These are phyloP conservation scores for Pisolithus orientalis DNA, from an alignment of 768 basidiomycete species.

Conservation along the genomic window DNA sequence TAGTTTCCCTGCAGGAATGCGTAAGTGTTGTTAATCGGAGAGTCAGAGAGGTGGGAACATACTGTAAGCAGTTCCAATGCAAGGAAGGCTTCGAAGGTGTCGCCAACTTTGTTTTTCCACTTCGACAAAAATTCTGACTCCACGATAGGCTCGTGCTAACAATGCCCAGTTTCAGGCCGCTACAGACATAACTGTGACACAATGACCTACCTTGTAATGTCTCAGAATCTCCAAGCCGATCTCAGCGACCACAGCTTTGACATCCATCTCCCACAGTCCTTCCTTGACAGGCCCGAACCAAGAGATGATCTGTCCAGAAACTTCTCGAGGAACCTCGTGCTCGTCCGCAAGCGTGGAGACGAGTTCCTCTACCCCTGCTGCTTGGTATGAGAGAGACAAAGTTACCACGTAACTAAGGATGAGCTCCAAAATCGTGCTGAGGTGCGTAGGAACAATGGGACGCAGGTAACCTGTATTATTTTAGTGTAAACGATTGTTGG, in stretches of 20 bases:
- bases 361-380: slow-evolving; percentile 55
- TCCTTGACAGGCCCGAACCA: slow-evolving; percentile 72
- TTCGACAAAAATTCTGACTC: slow-evolving; percentile 50
- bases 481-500: slow-evolving; percentile 1
- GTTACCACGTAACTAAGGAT: slow-evolving; percentile 72
- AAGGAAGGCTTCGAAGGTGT: slow-evolving; percentile 62
- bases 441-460: slow-evolving; percentile 61
- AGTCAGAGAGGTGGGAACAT: slow-evolving; percentile 5
- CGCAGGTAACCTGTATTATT: slow-evolving; percentile 55
- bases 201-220: slow-evolving; percentile 42
- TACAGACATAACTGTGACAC: background rate
- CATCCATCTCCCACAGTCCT: slow-evolving; percentile 63
- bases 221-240: slow-evolving; percentile 73
- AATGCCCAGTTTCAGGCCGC: background rate
- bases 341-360: slow-evolving; percentile 58
- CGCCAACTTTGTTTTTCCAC: slow-evolving; percentile 76
- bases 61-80: slow-evolving; percentile 67
- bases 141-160: slow-evolving; percentile 53
- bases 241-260: slow-evolving; percentile 56
- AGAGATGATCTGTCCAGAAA: slow-evolving; percentile 63
- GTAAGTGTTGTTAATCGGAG: background rate
- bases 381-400: slow-evolving; percentile 43
- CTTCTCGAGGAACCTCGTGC: slow-evolving; percentile 57
- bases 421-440: slow-evolving; percentile 65
- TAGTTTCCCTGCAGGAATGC: slow-evolving; percentile 68